Evolutionary conservation across 495 filamentous ascomycete species (phyloP).

Genomic region (Talaromyces trachyspermus): DNA sequence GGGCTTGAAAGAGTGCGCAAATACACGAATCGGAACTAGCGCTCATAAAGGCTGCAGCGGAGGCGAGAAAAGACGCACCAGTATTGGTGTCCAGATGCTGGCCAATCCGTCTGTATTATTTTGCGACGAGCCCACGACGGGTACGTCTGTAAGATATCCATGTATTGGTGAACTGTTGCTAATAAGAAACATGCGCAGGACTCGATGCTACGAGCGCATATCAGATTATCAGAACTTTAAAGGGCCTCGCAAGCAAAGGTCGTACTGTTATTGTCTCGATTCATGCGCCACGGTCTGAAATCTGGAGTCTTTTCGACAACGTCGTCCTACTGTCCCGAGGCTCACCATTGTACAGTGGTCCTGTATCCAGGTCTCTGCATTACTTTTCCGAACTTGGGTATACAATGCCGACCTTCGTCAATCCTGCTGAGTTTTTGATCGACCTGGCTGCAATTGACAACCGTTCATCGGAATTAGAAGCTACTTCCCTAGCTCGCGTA

Average conservation of each 20-base stretch:
- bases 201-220: constrained; percentile 70
- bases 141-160: constrained; percentile 5
- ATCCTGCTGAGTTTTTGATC: constrained; percentile 67
- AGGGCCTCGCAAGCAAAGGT: constrained; percentile 55
- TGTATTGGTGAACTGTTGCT: background rate
- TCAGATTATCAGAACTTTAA: constrained; percentile 61
- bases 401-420: constrained; percentile 57
- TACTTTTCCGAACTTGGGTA: constrained; percentile 53
- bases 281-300: constrained; percentile 67
- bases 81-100: constrained; percentile 67
- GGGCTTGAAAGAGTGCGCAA: constrained; percentile 64
- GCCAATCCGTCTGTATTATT: constrained; percentile 69
- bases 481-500: constrained; percentile 47
- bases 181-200: constrained; percentile 20
- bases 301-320: constrained; percentile 66
- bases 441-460: constrained; percentile 66
- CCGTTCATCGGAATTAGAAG: constrained; percentile 52
- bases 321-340: constrained; percentile 57
- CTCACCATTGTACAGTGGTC: constrained; percentile 57
- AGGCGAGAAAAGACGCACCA: constrained; percentile 65
- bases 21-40: constrained; percentile 61
- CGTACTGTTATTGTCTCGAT: constrained; percentile 66
- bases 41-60: constrained; percentile 67
- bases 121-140: constrained; percentile 67
- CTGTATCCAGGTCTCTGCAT: constrained; percentile 38